Evolutionary conservation across 768 basidiomycete genomes (phyloP), one percentile per base, ranked within the genome.

Genomic region (Grammothele lineata): DNA sequence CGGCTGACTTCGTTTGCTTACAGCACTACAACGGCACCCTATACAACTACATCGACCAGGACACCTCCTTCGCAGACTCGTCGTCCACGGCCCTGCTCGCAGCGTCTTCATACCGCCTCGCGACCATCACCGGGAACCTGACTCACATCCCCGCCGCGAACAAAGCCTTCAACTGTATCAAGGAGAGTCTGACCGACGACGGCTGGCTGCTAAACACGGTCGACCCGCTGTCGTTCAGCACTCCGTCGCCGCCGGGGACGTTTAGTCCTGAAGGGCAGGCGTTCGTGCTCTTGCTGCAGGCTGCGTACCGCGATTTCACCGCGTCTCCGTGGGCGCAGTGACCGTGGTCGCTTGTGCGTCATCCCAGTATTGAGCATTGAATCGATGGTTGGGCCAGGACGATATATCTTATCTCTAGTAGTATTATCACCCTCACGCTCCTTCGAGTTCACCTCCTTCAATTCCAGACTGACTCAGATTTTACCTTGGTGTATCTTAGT

Each of bases 201-300:
- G 70, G 71, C 32, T 74, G 76, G 78, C 63, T 77, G 43, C 64
- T 60, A 50, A 62, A 67, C 37, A 62, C 73, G 23, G 75, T 78
- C 22, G 65, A 83, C 52, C 82, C 81, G 1, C 62, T 72, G 38
- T 70, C 73, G 1, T 81, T 78, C 64, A 55, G 66, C 46, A 61
- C 66, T 4, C 67, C 67, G 17, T 66, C 65, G 7, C 32, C 53
- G 4, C 56, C 63, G 19, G 70, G 71, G 4, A 48, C 56, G 8
- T 60, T 72, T 40, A 76, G 74, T 54, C 78, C 82, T 5, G 81
- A 83, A 60, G 79, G 74, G 1, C 77, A 83, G 60, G 72, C 78
- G 2, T 83, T 85, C 56, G 74, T 80, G 21, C 58, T 81, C 7
- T 59, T 81, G 30, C 65, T 83, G 49, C 66, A 79, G 35, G 61